Evolutionary conservation across 1,284 basidiomycete genomes (phyloP), one percentile per base, ranked within the genome.

Genomic region (Ustilago tritici): DNA sequence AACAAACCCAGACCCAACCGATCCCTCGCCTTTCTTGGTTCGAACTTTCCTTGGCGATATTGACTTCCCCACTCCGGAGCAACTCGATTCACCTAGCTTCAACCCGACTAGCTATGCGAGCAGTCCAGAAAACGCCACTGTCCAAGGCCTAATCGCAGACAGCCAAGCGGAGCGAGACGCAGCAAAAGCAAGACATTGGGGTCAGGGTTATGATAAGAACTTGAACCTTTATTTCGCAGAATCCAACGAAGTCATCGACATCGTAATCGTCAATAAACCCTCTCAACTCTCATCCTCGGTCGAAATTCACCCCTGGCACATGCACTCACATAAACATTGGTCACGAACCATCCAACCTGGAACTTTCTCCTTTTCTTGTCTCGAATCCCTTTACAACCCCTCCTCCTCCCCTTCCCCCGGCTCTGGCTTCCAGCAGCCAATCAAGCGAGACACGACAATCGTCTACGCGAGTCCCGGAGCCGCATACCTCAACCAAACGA

Each of bases 291-390:
- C 2, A 32, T 38, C 2, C 6, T 47, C 14, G 17, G 65, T 61
- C 10, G 81, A 82, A 56, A 66, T 80, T 2, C 81, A 82, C 46
- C 72, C 80, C 1, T 82, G 77, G 79, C 81, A 83, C 47, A 70
- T 76, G 64, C 81, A 83, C 53, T 50, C 47, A 9, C 31, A 60
- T 46, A 81, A 82, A 50, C 73, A 79, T 46, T 72, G 31, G 47
- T 63, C 72, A 2, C 56, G 79, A 8, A 70, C 73, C n/a, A 66
- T 63, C 40, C 72, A 78, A 19, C 41, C 46, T 1, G 81, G 81
- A 0, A 71, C 74, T 0, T 82, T 80, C 46, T 66, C 61, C 50
- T 74, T 78, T n/a, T 4, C n/a, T 0, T 53, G 40, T 10, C 68
- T 76, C 19, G 8, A 47, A 43, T 1, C 15, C 0, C 36, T 76